Evolutionary conservation across 2,329 filamentous ascomycete species (phyloP).

Genomic region (Fusarium sp.): DNA sequence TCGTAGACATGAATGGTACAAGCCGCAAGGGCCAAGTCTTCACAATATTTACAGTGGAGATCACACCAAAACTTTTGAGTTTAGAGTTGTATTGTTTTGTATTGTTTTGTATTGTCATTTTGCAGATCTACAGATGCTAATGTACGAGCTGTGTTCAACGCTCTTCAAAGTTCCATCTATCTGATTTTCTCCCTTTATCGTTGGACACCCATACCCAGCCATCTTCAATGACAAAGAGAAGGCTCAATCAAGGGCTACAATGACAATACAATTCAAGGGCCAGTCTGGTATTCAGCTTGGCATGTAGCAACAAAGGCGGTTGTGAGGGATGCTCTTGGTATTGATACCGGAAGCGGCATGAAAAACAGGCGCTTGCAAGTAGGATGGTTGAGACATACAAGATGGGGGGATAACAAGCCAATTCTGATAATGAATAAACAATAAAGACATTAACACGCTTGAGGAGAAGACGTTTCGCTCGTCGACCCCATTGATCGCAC

Average conservation of each 20-base stretch:
- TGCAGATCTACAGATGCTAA: slow-evolving; percentile 23
- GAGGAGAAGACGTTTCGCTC: slow-evolving; percentile 2
- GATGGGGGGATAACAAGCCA: slow-evolving; percentile 7
- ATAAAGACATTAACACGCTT: slow-evolving; percentile 28
- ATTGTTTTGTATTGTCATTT: slow-evolving; percentile 15
- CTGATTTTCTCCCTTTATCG: background rate
- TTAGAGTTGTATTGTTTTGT: slow-evolving; percentile 24
- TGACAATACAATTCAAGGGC: slow-evolving; percentile 7
- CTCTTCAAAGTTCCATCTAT: slow-evolving; percentile 9
- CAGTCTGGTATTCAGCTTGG: slow-evolving; percentile 11
- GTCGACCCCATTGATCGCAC: slow-evolving; percentile 10
- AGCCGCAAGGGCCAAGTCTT: background rate
- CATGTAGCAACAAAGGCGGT: slow-evolving; percentile 3
- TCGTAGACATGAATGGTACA: background rate
- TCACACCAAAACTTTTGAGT: background rate
- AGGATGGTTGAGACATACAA: slow-evolving; percentile 8
- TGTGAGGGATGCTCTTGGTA: slow-evolving; percentile 13
- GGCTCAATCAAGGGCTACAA: background rate
- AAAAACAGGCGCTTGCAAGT: background rate
- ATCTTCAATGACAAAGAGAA: background rate
- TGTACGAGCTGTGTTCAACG: slow-evolving; percentile 13
- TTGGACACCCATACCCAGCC: slow-evolving; percentile 3
- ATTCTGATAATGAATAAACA: slow-evolving; percentile 19
- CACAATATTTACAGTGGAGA: background rate
- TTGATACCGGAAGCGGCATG: slow-evolving; percentile 22